A percentile compares a stretch with the other conserved stretches of the same genome.
Evolutionary conservation across 2,329 filamentous ascomycete species (phyloP).

Genomic region (Penicillium sclerotiorum): DNA sequence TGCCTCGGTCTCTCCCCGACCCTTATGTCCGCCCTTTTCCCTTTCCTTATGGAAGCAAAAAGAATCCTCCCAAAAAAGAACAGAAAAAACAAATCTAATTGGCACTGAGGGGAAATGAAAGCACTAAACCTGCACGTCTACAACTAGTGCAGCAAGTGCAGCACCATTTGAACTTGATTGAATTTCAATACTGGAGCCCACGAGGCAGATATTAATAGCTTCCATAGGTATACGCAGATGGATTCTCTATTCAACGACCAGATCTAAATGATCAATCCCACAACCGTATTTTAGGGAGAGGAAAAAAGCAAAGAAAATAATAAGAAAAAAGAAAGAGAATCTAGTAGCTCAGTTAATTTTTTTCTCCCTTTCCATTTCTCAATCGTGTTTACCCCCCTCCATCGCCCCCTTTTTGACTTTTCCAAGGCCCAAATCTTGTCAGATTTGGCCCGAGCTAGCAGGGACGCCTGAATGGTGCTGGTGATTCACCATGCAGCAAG

Average conservation of each 20-base stretch:
- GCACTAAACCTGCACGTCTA: not conserved
- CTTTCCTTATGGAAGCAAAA: too few relatives aligned
- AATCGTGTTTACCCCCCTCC: not conserved
- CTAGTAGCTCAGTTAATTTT: not conserved
- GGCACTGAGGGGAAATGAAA: not conserved
- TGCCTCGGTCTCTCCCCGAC: too few relatives aligned
- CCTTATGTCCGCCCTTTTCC: too few relatives aligned
- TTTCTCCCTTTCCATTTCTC: not conserved
- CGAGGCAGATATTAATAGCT: conserved; percentile 4
- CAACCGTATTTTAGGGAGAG: not conserved
- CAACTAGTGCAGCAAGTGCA: not conserved
- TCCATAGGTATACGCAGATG: conserved; percentile 1
- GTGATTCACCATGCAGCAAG: conserved; percentile 19
- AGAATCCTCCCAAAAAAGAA: too few relatives aligned
- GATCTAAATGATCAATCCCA: conserved; percentile 13
- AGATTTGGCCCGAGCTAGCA: conserved; percentile 7
- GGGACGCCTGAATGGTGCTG: conserved; percentile 5
- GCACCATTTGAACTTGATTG: conserved; percentile 3
- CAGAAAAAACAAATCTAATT: too few relatives aligned
- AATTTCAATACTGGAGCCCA: conserved; percentile 8
- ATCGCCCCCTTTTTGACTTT: not conserved
- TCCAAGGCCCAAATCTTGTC: conserved; percentile 13
- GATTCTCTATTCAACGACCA: conserved; percentile 14
- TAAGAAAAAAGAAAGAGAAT: not conserved
- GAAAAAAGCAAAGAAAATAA: not conserved